Percentiles rank a stretch among this genome's conserved stretches.
Conservation (phyloP, 345 rosid genomes). For the Moringa oleifera region DNA sequence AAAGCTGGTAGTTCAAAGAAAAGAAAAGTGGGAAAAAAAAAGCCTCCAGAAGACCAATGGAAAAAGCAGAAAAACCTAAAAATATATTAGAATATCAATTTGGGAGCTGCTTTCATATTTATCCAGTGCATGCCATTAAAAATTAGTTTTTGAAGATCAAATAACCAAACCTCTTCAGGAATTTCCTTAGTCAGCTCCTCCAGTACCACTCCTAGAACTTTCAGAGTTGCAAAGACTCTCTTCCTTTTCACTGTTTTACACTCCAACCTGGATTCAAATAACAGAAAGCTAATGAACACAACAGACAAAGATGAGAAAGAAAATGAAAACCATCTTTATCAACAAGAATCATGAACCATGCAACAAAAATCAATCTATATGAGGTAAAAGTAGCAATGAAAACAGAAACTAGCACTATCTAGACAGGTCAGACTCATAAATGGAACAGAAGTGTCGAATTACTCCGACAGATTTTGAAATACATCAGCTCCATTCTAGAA, state of each 20-base stretch:
- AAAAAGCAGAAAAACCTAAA: no score
- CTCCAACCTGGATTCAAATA: conserved; percentile 65
- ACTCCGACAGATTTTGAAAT: no score
- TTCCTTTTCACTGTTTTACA: conserved; percentile 78
- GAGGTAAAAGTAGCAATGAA: neutral
- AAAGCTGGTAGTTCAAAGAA: no score
- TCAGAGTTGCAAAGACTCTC: conserved; percentile 75
- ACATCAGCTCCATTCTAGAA: no score
- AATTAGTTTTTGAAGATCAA: conserved; percentile 5
- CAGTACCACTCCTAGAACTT: conserved; percentile 79
- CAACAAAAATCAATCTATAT: neutral
- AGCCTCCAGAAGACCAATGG: no score
- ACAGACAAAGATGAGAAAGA: conserved; percentile 7
- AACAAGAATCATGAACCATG: neutral
- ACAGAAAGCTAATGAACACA: neutral
- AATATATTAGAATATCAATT: no score
- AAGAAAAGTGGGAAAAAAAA: no score
- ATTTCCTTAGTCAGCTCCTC: conserved; percentile 72
- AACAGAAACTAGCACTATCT: neutral
- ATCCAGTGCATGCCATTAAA: neutral
- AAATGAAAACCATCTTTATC: neutral
- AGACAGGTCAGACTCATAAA: no score
- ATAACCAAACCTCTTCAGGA: conserved; percentile 77
- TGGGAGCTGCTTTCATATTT: no score
- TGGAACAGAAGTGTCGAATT: no score